A percentile compares a stretch with the other conserved stretches of the same genome.
Evolutionary conservation across 1,284 basidiomycete genomes (phyloP).

Genomic region (Omphalotus olearius): DNA sequence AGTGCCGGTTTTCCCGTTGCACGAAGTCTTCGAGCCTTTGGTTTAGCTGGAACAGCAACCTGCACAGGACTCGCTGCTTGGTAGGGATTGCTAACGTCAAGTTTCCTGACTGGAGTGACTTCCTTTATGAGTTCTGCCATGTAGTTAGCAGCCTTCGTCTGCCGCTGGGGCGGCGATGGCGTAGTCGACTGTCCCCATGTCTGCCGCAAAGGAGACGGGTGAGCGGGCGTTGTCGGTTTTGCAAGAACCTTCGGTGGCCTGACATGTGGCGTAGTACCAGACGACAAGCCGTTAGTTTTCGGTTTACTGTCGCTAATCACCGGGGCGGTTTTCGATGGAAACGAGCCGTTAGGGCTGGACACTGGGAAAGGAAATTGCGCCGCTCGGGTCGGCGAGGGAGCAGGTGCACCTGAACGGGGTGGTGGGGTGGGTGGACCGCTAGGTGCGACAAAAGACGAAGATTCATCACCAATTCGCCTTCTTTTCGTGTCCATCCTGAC

Average conservation of each 20-base stretch:
- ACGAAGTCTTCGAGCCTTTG: conserved; percentile 32
- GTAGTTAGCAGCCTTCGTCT: conserved; percentile 58
- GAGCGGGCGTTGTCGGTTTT: conserved; percentile 53
- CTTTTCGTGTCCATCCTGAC: conserved; percentile 52
- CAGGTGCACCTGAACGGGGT: conserved; percentile 21
- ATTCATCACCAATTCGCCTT: conserved; percentile 50
- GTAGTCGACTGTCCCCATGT: conserved; percentile 44
- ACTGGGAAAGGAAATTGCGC: conserved; percentile 20
- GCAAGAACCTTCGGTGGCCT: conserved; percentile 35
- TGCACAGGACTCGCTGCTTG: conserved; percentile 60
- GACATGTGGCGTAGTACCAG: conserved; percentile 29
- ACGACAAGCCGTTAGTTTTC: conserved; percentile 27
- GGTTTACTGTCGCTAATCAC: conserved; percentile 17
- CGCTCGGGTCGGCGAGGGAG: conserved; percentile 21
- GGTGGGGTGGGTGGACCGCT: conserved; percentile 22
- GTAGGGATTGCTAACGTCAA: conserved; percentile 69
- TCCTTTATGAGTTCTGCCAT: conserved; percentile 67
- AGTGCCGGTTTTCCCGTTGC: conserved; percentile 28
- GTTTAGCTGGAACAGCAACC: conserved; percentile 35
- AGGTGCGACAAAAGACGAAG: conserved; percentile 26
- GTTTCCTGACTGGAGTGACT: conserved; percentile 55
- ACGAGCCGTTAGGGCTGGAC: conserved; percentile 4
- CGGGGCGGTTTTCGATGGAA: conserved; percentile 21
- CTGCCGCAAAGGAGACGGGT: conserved; percentile 67
- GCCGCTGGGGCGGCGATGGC: conserved; percentile 31